Conservation (phyloP, 2,329 filamentous ascomycete species). For the Mycosphaerella arachidis region DNA sequence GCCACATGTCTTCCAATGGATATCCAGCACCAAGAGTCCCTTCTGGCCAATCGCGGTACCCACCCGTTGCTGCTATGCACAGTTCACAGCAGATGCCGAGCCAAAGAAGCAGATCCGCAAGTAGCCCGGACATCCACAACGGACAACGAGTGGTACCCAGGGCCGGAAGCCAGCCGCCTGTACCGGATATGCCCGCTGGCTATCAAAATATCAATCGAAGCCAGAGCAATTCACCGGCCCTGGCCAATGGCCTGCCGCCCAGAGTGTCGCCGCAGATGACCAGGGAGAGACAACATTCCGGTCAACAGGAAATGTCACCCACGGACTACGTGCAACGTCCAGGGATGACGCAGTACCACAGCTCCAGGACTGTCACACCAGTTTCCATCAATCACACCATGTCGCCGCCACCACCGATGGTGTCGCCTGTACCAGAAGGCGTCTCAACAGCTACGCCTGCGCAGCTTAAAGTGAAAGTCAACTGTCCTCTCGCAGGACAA, state of each 20-base stretch:
- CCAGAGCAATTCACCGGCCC: conserved; percentile 72
- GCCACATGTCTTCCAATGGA: conserved; percentile 46
- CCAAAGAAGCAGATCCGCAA: conserved; percentile 77
- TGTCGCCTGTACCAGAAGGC: conserved; percentile 42
- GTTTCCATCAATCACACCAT: conserved; percentile 29
- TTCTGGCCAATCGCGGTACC: conserved; percentile 65
- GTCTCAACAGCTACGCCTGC: conserved; percentile 15
- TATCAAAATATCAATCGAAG: conserved; percentile 57
- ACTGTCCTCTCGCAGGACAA: conserved; percentile 70
- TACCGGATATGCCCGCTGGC: conserved; percentile 30
- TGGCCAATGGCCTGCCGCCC: conserved; percentile 54
- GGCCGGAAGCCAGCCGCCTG: conserved; percentile 48
- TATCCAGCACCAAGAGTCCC: conserved; percentile 53
- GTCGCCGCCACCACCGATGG: conserved; percentile 12
- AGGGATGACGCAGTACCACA: conserved; percentile 19
- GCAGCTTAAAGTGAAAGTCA: conserved; percentile 96
- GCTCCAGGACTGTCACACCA: conserved; percentile 38
- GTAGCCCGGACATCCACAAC: conserved; percentile 87
- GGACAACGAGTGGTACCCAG: conserved; percentile 55
- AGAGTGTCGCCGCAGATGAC: conserved; percentile 66
- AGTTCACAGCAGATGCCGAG: conserved; percentile 48
- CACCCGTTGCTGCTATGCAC: conserved; percentile 49
- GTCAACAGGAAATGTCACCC: conserved; percentile 20
- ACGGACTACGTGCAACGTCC: conserved; percentile 18
- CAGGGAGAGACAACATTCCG: conserved; percentile 48